Conservation (phyloP, 2,329 filamentous ascomycete genomes). For the Aureobasidium sp. region DNA sequence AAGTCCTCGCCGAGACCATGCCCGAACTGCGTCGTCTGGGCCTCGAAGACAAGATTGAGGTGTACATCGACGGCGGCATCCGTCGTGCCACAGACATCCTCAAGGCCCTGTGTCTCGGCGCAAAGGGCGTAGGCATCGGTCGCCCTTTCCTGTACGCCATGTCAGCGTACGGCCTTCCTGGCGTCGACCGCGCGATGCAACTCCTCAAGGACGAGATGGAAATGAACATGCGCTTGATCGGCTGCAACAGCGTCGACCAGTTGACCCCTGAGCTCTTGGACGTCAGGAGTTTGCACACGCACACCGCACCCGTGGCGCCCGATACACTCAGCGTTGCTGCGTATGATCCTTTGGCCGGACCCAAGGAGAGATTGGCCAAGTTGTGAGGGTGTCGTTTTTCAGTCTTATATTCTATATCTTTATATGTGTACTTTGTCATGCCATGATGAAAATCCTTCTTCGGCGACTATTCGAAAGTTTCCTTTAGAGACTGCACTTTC, state of each 20-base stretch:
- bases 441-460: too few relatives aligned
- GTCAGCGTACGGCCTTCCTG: conserved; percentile 78
- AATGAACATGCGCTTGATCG: conserved; percentile 97
- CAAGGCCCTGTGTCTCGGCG: conserved; percentile 88
- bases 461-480: too few relatives aligned
- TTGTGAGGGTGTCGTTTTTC: conserved; percentile 20
- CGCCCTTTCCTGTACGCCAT: conserved; percentile 94
- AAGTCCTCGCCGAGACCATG: conserved; percentile 89
- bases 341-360: conserved; percentile 44
- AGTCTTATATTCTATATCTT: not conserved
- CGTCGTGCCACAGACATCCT: conserved; percentile 87
- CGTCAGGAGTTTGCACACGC: conserved; percentile 56
- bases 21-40: conserved; percentile 68
- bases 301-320: conserved; percentile 49
- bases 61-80: conserved; percentile 86
- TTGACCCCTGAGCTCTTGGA: conserved; percentile 77
- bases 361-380: conserved; percentile 32
- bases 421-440: too few relatives aligned
- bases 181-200: conserved; percentile 88
- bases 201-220: conserved; percentile 93
- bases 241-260: conserved; percentile 63
- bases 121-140: conserved; percentile 86
- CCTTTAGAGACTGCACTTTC: too few relatives aligned
- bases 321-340: conserved; percentile 51
- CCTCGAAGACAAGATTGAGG: conserved; percentile 61